Conservation (phyloP, 805 yeast genomes). For the Lachancea mirantina region DNA sequence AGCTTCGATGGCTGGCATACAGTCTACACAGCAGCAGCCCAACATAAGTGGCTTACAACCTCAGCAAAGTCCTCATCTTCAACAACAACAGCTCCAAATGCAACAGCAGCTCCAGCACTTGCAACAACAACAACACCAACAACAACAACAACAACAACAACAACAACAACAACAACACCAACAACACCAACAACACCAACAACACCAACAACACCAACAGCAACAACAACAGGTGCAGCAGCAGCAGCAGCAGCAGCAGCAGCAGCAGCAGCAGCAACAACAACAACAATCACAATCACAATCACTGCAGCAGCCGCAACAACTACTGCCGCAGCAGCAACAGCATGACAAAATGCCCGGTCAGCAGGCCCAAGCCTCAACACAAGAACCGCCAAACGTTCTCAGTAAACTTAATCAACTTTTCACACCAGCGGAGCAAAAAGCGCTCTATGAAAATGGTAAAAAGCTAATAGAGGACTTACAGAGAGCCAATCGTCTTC, state of each 20-base stretch:
- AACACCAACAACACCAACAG: slow-evolving; percentile 31
- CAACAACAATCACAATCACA: slow-evolving; percentile 10
- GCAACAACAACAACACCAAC: slow-evolving; percentile 30
- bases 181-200: slow-evolving; percentile 30
- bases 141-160: slow-evolving; percentile 28
- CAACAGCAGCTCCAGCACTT: slow-evolving; percentile 19
- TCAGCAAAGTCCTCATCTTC: slow-evolving; percentile 19
- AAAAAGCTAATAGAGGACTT: slow-evolving; percentile 32
- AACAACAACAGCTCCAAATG: slow-evolving; percentile 20
- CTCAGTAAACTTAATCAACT: slow-evolving; percentile 30
- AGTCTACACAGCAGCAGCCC: too few relatives aligned
- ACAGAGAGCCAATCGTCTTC: slow-evolving; percentile 26
- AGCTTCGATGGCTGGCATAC: slow-evolving; percentile 1
- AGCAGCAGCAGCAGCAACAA: slow-evolving; percentile 6
- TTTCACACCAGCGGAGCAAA: slow-evolving; percentile 31
- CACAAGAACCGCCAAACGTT: slow-evolving; percentile 28
- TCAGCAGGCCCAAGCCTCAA: slow-evolving; percentile 17
- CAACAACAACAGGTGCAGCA: slow-evolving; percentile 12
- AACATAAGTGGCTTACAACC: slow-evolving; percentile 19
- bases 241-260: slow-evolving; percentile 13
- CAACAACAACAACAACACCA: slow-evolving; percentile 22
- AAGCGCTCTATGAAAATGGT: slow-evolving; percentile 30
- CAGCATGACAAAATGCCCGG: slow-evolving; percentile 21
- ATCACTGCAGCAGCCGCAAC: slow-evolving; percentile 23
- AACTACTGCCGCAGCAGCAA: slow-evolving; percentile 27